Conservation (phyloP, 2,329 filamentous ascomycete species). For the Ceratocystis colombiana region DNA sequence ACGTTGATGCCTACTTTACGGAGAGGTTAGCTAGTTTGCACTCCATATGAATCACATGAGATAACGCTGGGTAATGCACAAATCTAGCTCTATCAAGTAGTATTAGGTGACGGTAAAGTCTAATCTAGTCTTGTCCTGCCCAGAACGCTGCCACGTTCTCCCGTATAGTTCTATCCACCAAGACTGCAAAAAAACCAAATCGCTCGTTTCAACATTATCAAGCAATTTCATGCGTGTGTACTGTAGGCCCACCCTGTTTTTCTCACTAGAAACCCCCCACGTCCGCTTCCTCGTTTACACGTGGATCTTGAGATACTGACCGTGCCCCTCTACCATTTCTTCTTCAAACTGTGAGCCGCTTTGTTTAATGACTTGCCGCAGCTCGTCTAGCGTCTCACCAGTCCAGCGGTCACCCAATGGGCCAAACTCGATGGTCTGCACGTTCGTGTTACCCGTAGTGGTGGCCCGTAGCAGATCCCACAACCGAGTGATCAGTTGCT, state of each 20-base stretch:
- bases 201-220: conserved; percentile 7
- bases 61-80: no score
- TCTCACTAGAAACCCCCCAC: neutral
- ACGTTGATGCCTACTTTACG: no score
- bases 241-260: neutral
- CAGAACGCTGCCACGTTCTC: neutral
- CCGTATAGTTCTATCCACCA: neutral
- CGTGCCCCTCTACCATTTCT: conserved; percentile 19
- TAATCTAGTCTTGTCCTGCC: neutral
- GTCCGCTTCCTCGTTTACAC: neutral
- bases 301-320: conserved; percentile 22
- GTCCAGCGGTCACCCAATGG: conserved; percentile 23
- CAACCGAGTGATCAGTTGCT: conserved; percentile 18
- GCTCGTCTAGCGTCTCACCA: conserved; percentile 18
- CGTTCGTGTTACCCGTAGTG: conserved; percentile 17
- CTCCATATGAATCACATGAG: no score
- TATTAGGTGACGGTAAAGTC: no score
- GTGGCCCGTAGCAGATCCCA: conserved; percentile 21
- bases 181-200: neutral
- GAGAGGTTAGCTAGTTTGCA: no score
- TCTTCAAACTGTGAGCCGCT: conserved; percentile 20
- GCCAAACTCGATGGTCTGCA: conserved; percentile 23
- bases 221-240: neutral
- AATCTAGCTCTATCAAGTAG: no score
- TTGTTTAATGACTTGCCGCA: conserved; percentile 13